Percentiles rank a stretch among this genome's conserved stretches.
Evolutionary conservation across 345 rosid genomes (phyloP).

Genomic region (Boechera retrofracta): DNA sequence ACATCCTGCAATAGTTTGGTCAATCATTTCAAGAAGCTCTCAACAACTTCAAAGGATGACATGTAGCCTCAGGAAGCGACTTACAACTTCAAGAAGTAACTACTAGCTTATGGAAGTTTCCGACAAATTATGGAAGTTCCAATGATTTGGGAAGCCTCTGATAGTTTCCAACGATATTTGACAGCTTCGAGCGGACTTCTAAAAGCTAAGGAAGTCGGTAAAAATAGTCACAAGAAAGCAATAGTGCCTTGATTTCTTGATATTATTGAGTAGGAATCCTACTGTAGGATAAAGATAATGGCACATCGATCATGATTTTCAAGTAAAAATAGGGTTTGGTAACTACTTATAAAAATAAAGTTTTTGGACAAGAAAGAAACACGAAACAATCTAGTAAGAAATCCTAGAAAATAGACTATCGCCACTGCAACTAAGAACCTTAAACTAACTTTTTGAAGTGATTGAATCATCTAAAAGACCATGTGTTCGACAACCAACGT

Average conservation of each 20-base stretch:
- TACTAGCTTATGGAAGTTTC: neutral
- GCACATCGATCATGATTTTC: neutral
- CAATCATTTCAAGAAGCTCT: neutral
- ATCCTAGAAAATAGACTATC: neutral
- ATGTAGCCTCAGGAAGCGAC: neutral
- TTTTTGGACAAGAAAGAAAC: neutral
- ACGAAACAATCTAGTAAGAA: neutral
- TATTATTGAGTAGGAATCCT: neutral
- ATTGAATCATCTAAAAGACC: no score
- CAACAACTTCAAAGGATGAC: neutral
- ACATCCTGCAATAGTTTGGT: neutral
- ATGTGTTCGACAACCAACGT: no score
- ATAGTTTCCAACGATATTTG: neutral
- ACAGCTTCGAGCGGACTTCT: neutral
- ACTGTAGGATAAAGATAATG: neutral
- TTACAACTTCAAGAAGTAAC: neutral
- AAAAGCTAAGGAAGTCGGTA: neutral
- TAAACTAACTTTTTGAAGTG: neutral
- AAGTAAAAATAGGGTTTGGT: neutral
- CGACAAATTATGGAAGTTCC: neutral
- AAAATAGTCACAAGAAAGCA: neutral
- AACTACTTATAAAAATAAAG: neutral
- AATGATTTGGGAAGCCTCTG: neutral
- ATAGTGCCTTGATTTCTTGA: neutral
- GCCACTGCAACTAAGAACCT: neutral